Evolutionary conservation across 2,329 filamentous ascomycete species (phyloP).

Genomic region (Mycocentrospora acerina): DNA sequence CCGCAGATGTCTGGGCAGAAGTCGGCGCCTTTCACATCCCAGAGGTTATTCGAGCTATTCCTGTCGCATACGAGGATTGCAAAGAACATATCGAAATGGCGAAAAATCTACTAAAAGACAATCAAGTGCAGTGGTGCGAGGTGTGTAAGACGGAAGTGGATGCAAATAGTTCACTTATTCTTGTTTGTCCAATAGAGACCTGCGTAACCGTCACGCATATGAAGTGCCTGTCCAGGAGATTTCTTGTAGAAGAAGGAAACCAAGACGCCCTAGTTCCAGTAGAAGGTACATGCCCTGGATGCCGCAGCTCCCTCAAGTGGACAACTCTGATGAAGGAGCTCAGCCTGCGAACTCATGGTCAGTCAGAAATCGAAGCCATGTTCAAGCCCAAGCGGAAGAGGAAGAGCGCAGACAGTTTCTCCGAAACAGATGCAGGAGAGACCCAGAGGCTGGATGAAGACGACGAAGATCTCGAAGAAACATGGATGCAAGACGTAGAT

Average conservation of each 20-base stretch:
- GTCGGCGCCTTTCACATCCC: slow-evolving; percentile 29
- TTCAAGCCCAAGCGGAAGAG: slow-evolving; percentile 57
- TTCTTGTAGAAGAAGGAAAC: slow-evolving; percentile 48
- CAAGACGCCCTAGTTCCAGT: slow-evolving; percentile 61
- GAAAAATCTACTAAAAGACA: slow-evolving; percentile 26
- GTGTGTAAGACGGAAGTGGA: slow-evolving; percentile 51
- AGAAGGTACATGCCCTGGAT: slow-evolving; percentile 70
- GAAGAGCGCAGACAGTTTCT: slow-evolving; percentile 25
- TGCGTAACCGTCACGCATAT: slow-evolving; percentile 58
- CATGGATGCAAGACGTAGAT: slow-evolving; percentile 35
- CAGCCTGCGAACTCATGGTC: slow-evolving; percentile 69
- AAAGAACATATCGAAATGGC: slow-evolving; percentile 57
- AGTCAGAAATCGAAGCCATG: slow-evolving; percentile 69
- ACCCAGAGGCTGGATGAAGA: slow-evolving; percentile 19
- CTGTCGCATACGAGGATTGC: slow-evolving; percentile 55
- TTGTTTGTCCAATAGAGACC: slow-evolving; percentile 53
- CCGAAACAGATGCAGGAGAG: slow-evolving; percentile 14
- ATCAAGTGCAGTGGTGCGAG: slow-evolving; percentile 42
- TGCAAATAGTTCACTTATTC: slow-evolving; percentile 43
- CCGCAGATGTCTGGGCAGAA: slow-evolving; percentile 20
- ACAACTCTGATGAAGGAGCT: slow-evolving; percentile 78
- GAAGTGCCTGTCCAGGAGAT: slow-evolving; percentile 55
- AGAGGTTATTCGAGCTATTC: slow-evolving; percentile 44
- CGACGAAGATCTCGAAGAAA: slow-evolving; percentile 39
- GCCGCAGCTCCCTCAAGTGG: slow-evolving; percentile 67